These are phyloP conservation scores for Penicillium flavigenum DNA, from an alignment of 495 filamentous ascomycete species.

Conservation along the genomic window DNA sequence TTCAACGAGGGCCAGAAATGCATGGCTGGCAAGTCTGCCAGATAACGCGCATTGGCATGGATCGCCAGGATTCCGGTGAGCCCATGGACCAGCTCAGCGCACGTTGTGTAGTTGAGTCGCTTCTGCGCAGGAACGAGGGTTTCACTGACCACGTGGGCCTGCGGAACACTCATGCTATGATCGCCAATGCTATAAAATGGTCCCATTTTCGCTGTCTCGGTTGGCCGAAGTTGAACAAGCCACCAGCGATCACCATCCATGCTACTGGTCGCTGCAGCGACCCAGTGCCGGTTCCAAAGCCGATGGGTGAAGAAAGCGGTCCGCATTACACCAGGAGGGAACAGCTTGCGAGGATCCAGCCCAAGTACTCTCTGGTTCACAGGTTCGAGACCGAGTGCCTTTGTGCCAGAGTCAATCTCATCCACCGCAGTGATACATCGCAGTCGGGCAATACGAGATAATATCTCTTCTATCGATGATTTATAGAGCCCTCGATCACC, in stretches of 20 bases:
- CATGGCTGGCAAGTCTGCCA: conserved; percentile 36
- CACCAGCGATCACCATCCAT: conserved; percentile 76
- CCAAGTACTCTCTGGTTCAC: conserved; percentile 51
- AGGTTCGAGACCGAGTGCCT: conserved; percentile 60
- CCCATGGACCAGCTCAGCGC: conserved; percentile 40
- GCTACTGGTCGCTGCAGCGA: conserved; percentile 65
- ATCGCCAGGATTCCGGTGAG: conserved; percentile 44
- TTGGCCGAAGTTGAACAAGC: conserved; percentile 57
- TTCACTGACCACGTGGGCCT: conserved; percentile 33
- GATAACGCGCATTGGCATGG: conserved; percentile 42
- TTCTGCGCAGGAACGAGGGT: conserved; percentile 25
- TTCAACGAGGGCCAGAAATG: conserved; percentile 36
- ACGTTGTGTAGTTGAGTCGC: conserved; percentile 27
- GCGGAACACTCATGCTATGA: conserved; percentile 15
- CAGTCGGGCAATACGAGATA: conserved; percentile 53
- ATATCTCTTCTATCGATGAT: conserved; percentile 54
- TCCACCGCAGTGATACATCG: conserved; percentile 58
- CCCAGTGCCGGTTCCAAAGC: conserved; percentile 66
- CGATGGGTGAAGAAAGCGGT: conserved; percentile 62
- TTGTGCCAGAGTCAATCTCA: conserved; percentile 60
- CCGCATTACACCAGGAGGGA: conserved; percentile 59
- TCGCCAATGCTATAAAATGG: conserved; percentile 8
- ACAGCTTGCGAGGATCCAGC: conserved; percentile 59
- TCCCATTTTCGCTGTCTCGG: conserved; percentile 14
- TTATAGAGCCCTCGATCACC: conserved; percentile 39